Percentiles rank a stretch among this genome's conserved stretches.
phyloP scores from a whole-genome alignment of 2,329 filamentous ascomycete genomes.

The Chaetomiaceae sp. region DNA sequence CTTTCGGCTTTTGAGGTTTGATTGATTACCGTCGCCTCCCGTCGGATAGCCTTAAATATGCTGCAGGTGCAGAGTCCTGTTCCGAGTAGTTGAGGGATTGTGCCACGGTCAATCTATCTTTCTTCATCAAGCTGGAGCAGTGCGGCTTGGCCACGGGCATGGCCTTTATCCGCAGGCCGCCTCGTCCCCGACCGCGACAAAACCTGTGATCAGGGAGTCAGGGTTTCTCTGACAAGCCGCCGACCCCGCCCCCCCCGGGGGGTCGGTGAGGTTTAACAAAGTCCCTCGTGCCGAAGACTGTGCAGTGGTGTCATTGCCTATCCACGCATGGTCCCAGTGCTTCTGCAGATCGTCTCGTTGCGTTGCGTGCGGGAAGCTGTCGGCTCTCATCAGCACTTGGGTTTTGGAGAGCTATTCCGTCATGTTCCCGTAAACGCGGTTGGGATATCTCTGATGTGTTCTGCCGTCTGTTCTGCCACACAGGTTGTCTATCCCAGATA shows the following conservation, averaged over 20 bases:
- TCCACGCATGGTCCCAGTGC: neutral
- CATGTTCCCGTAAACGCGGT: neutral
- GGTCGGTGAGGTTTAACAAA: neutral
- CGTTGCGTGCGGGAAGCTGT: constrained; percentile 6
- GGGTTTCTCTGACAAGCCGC: neutral
- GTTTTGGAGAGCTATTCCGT: no score
- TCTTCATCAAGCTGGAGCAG: constrained; percentile 14
- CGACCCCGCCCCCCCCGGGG: neutral
- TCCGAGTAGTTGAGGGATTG: neutral
- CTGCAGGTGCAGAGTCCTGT: constrained; percentile 3
- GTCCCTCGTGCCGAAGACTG: neutral
- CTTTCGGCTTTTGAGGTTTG: neutral
- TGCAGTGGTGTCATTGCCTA: no score
- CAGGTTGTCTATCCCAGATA: neutral
- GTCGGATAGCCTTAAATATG: constrained; percentile 18
- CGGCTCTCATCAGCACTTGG: constrained; percentile 8
- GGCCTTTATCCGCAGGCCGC: constrained; percentile 8
- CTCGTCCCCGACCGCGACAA: constrained; percentile 8
- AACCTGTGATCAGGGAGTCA: neutral
- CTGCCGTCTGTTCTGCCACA: neutral
- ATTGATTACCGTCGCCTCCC: constrained; percentile 17
- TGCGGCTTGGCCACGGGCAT: neutral
- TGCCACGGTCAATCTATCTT: constrained; percentile 13
- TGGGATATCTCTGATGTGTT: no score
- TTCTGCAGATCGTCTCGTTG: neutral